Conservation (phyloP, 129 eudicot species). For the Centella asiatica region DNA sequence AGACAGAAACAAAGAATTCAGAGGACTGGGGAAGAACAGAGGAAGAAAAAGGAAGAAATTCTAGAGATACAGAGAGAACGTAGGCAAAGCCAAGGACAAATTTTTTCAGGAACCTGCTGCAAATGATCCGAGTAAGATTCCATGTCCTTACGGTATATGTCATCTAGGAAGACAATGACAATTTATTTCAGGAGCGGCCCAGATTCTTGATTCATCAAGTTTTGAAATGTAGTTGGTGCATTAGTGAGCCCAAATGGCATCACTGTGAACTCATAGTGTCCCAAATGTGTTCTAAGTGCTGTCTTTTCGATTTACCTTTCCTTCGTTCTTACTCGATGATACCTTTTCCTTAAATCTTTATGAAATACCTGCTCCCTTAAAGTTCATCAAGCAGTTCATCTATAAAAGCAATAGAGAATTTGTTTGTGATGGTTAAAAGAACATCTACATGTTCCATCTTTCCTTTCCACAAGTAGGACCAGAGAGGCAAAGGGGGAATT, state of each 20-base stretch:
- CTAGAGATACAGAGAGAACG: no score
- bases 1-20: no score
- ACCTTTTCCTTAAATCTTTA: not conserved
- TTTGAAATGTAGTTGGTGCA: not conserved
- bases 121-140: no score
- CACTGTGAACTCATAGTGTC: not conserved
- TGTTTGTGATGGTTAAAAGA: not conserved
- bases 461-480: not conserved
- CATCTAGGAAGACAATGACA: no score
- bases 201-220: not conserved
- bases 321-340: not conserved
- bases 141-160: no score
- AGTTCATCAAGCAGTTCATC: not conserved
- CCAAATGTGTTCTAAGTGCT: not conserved
- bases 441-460: not conserved
- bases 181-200: no score
- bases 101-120: no score
- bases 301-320: not conserved
- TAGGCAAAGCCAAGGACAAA: no score
- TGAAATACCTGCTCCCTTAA: not conserved
- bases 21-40: no score
- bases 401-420: not conserved
- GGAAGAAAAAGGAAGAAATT: no score
- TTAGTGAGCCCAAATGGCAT: not conserved
- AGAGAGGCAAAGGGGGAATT: not conserved